These are phyloP conservation scores for Fusarium illudens DNA, from an alignment of 2,329 filamentous ascomycete genomes.

Conservation along the genomic window DNA sequence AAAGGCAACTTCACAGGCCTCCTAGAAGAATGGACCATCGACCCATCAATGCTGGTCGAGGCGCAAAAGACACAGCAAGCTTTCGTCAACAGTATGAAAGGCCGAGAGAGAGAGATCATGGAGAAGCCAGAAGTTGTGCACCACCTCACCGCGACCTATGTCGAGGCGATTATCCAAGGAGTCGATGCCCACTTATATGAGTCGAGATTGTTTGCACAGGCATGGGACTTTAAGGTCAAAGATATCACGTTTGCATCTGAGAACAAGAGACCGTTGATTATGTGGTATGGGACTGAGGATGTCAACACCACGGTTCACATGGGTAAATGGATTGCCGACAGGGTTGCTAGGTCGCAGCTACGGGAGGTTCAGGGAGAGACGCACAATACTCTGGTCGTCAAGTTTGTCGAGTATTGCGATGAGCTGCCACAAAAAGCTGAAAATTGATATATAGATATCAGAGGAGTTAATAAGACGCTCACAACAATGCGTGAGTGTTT, in stretches of 20 bases:
- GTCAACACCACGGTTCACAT: slow-evolving; percentile 16
- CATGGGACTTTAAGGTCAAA: slow-evolving; percentile 11
- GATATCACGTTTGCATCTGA: slow-evolving; percentile 14
- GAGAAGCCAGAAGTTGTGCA: background rate
- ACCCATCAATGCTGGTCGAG: background rate
- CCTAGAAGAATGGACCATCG: background rate
- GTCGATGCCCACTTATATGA: slow-evolving; percentile 5
- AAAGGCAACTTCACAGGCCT: slow-evolving; percentile 1
- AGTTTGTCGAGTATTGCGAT: slow-evolving; percentile 12
- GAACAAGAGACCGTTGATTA: background rate
- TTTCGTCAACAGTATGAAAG: background rate
- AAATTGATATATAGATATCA: background rate
- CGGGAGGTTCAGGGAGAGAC: slow-evolving; percentile 11
- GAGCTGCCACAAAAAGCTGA: background rate
- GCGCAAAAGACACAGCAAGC: slow-evolving; percentile 1
- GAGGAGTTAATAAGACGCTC: background rate
- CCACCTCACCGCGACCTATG: background rate
- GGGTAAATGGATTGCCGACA: slow-evolving; percentile 14
- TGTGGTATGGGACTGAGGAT: slow-evolving; percentile 13
- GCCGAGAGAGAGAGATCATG: slow-evolving; percentile 8
- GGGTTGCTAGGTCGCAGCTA: slow-evolving; percentile 4
- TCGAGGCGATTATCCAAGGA: slow-evolving; percentile 12
- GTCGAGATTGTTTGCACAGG: background rate
- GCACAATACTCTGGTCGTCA: slow-evolving; percentile 3
- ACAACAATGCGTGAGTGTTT: rapidly evolving